Percentiles rank a stretch among this genome's conserved stretches.
Conservation (phyloP, 208 protist genomes). For the Leptomonas pyrrhocoris region DNA sequence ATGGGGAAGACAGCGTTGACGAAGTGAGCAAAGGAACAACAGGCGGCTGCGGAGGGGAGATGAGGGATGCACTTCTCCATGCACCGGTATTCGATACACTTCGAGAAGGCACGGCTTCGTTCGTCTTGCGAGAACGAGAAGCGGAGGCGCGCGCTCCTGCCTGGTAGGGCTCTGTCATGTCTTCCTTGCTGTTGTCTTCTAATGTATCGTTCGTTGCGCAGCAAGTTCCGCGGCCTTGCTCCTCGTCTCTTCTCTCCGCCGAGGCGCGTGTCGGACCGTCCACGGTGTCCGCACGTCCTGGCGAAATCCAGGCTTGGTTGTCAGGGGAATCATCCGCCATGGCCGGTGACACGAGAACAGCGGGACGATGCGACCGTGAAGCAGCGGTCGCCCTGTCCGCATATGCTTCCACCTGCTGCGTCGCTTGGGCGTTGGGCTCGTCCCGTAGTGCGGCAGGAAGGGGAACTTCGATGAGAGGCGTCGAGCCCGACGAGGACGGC, state of each 20-base stretch:
- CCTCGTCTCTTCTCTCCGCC: not conserved
- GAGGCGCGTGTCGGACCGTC: not conserved
- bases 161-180: too few relatives aligned
- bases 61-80: too few relatives aligned
- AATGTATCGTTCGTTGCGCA: not conserved
- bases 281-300: not conserved
- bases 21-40: too few relatives aligned
- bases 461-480: not conserved
- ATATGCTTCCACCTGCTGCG: too few relatives aligned
- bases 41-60: not conserved
- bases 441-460: not conserved
- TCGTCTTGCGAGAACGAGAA: too few relatives aligned
- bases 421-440: not conserved
- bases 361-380: not conserved
- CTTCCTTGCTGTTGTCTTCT: too few relatives aligned
- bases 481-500: too few relatives aligned
- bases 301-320: not conserved
- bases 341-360: constrained; percentile 5
- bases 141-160: too few relatives aligned
- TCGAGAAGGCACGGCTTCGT: too few relatives aligned
- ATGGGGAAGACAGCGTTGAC: too few relatives aligned
- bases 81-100: too few relatives aligned
- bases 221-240: not conserved
- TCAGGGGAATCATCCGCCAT: constrained; percentile 9
- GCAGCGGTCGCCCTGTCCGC: not conserved